phyloP scores from a whole-genome alignment of 305 asterid genomes.

The Lippia alba region DNA sequence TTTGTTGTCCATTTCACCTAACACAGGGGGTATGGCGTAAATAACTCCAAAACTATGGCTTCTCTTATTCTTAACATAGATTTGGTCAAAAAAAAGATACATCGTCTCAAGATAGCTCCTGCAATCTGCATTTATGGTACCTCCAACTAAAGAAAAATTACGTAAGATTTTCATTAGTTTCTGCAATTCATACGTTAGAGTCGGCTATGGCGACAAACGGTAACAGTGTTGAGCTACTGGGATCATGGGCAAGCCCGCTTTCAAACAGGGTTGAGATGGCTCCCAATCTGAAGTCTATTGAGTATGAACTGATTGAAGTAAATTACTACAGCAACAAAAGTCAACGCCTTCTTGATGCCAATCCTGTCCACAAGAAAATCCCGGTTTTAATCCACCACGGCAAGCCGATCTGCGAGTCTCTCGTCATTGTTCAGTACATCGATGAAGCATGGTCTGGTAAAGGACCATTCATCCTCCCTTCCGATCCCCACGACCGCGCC shows the following conservation, averaged over 20 bases:
- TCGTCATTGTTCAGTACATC: constrained; percentile 50
- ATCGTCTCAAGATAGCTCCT: not conserved
- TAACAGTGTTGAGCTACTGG: constrained; percentile 45
- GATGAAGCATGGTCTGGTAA: constrained; percentile 48
- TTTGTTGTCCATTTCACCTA: too few relatives aligned
- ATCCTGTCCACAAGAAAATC: constrained; percentile 49
- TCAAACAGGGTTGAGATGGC: constrained; percentile 52
- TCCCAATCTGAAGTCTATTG: constrained; percentile 48
- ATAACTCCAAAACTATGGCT: too few relatives aligned
- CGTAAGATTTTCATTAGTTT: not conserved
- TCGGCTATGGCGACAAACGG: constrained; percentile 37
- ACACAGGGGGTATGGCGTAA: too few relatives aligned
- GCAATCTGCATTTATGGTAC: constrained; percentile 13
- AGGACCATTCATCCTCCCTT: constrained; percentile 45
- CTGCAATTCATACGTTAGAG: not conserved
- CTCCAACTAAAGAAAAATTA: not conserved
- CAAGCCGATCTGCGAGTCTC: constrained; percentile 54
- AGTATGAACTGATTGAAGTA: constrained; percentile 46
- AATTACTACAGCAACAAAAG: constrained; percentile 40
- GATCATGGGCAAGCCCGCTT: constrained; percentile 54
- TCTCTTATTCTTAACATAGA: too few relatives aligned
- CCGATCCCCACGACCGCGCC: constrained; percentile 56
- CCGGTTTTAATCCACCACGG: constrained; percentile 51
- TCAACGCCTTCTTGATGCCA: constrained; percentile 42
- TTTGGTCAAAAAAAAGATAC: too few relatives aligned